Conservation (phyloP, 2,329 filamentous ascomycete species). For the Chaetomiaceae sp. region DNA sequence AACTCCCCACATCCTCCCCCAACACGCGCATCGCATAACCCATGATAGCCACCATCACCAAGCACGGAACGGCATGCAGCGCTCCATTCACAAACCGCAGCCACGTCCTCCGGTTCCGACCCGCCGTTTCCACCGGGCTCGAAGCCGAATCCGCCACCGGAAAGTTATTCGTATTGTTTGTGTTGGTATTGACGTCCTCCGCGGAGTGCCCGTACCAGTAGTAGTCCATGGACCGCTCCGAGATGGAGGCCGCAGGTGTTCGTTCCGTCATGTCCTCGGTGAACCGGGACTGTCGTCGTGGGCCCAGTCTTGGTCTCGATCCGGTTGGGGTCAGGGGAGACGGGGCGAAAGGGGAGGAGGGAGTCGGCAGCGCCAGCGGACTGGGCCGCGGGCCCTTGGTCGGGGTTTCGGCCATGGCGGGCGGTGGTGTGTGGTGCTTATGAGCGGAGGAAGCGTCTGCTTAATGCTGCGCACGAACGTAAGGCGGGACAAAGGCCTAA, state of each 20-base stretch:
- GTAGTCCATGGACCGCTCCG: constrained; percentile 20
- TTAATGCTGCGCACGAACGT: neutral
- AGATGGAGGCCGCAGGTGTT: constrained; percentile 28
- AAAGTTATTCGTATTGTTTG: neutral
- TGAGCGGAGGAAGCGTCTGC: neutral
- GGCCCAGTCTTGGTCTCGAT: constrained; percentile 7
- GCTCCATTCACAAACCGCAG: constrained; percentile 18
- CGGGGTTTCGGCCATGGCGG: constrained; percentile 5
- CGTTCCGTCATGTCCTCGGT: constrained; percentile 30
- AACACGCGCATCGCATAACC: constrained; percentile 12
- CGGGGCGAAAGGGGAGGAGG: constrained; percentile 2
- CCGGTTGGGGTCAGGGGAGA: neutral
- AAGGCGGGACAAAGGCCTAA: neutral
- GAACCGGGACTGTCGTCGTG: constrained; percentile 25
- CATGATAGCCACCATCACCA: constrained; percentile 23
- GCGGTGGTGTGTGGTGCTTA: neutral
- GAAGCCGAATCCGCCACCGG: neutral
- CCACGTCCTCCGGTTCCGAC: neutral
- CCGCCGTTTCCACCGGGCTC: neutral
- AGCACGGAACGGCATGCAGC: constrained; percentile 19
- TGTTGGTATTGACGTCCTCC: constrained; percentile 7
- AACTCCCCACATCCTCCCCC: neutral
- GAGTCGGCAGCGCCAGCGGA: neutral
- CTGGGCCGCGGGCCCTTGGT: neutral
- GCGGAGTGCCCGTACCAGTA: constrained; percentile 9